Evolutionary conservation across 23 red algal species (phyloP).

Genomic region (Gracilaria vermiculophylla): DNA sequence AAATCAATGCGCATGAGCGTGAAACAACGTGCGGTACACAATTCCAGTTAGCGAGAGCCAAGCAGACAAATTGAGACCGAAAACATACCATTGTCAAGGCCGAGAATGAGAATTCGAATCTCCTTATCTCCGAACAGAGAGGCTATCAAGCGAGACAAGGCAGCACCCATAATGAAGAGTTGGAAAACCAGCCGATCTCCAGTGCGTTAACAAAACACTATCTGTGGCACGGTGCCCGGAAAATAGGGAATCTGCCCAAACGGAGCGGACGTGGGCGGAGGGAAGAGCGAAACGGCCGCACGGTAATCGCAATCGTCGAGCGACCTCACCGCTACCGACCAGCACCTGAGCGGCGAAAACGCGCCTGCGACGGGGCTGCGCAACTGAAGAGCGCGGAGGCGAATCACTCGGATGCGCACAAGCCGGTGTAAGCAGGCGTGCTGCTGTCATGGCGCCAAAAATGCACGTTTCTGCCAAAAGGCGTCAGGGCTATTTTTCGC

Average conservation of each 20-base stretch:
- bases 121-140: conserved; percentile 93
- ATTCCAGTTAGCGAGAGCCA: background rate
- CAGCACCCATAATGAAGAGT: conserved; percentile 69
- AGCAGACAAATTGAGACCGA: background rate
- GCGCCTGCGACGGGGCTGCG: background rate
- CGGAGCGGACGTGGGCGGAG: background rate
- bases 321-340: background rate
- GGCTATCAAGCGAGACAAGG: conserved; percentile 72
- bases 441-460: background rate
- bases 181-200: background rate
- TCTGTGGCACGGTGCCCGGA: background rate
- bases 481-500: background rate
- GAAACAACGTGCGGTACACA: background rate
- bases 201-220: background rate
- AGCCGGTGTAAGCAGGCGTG: background rate
- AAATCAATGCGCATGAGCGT: background rate
- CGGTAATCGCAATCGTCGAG: background rate
- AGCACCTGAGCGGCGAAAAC: background rate
- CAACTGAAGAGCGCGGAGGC: too few relatives aligned
- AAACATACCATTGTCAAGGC: conserved; percentile 89
- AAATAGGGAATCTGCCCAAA: background rate
- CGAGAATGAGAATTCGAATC: conserved; percentile 93
- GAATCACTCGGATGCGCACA: too few relatives aligned
- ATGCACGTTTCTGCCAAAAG: background rate
- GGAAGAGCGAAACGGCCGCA: background rate